Evolutionary conservation across 129 eudicot species (phyloP).

Genomic region (Apium graveolens): DNA sequence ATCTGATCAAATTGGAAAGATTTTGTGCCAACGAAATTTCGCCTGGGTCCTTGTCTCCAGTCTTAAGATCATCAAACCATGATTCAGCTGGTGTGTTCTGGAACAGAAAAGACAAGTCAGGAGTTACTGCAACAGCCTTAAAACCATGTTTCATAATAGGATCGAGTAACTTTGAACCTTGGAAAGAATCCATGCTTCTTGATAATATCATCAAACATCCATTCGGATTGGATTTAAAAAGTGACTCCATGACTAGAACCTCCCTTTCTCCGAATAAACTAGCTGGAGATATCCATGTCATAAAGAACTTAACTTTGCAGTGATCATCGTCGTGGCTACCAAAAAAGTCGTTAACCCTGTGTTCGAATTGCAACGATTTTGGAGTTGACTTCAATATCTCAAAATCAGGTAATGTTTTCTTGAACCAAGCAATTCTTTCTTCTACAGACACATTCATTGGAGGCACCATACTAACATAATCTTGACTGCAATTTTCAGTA

Average conservation of each 20-base stretch:
- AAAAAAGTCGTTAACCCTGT: constrained; percentile 26
- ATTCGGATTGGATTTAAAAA: constrained; percentile 51
- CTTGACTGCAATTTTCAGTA: neutral
- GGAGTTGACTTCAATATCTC: constrained; percentile 30
- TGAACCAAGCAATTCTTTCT: constrained; percentile 32
- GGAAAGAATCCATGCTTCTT: constrained; percentile 39
- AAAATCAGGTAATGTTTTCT: constrained; percentile 28
- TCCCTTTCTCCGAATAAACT: constrained; percentile 48
- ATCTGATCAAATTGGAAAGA: constrained; percentile 58
- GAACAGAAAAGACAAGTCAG: constrained; percentile 43
- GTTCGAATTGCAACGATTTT: constrained; percentile 25
- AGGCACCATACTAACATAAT: constrained; percentile 17
- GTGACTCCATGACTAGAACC: constrained; percentile 45
- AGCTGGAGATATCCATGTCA: constrained; percentile 75
- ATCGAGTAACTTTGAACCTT: constrained; percentile 32
- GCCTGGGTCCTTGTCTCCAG: constrained; percentile 53
- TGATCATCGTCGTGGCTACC: neutral
- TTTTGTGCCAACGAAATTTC: constrained; percentile 67
- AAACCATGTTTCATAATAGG: constrained; percentile 42
- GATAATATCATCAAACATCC: constrained; percentile 65
- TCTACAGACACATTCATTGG: constrained; percentile 24
- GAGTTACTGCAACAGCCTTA: constrained; percentile 32
- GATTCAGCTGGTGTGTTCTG: constrained; percentile 55
- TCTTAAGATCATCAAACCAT: constrained; percentile 49
- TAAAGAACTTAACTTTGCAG: constrained; percentile 48